A percentile compares a stretch with the other conserved stretches of the same genome.
These are phyloP conservation scores for Polytolypa hystricis DNA, from an alignment of 2,329 filamentous ascomycete genomes.

Conservation along the genomic window DNA sequence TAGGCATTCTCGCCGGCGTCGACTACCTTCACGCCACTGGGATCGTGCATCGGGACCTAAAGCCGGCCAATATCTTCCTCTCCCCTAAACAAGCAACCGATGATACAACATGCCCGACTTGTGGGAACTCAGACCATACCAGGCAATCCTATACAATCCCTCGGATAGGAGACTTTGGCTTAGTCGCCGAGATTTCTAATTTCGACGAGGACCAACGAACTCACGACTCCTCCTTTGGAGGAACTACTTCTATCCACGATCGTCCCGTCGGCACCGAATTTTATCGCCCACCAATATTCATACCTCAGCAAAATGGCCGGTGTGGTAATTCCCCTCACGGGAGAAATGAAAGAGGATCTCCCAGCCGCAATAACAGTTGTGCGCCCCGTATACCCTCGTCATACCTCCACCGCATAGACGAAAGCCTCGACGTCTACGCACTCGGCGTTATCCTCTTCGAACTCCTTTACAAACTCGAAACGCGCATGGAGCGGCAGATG, in stretches of 20 bases:
- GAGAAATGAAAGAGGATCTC: conserved; percentile 1
- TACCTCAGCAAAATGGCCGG: too few relatives aligned
- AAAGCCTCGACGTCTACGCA: conserved; percentile 51
- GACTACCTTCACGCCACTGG: conserved; percentile 52
- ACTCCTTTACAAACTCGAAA: conserved; percentile 45
- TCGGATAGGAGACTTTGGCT: conserved; percentile 57
- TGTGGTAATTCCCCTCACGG: neutral
- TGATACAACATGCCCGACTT: conserved; percentile 37
- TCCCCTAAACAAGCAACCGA: conserved; percentile 40
- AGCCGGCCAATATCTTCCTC: conserved; percentile 58
- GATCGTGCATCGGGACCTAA: conserved; percentile 56
- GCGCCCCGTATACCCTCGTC: neutral
- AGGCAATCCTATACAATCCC: conserved; percentile 38
- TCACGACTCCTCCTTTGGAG: conserved; percentile 13
- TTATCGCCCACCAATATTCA: conserved; percentile 42
- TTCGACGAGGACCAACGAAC: conserved; percentile 19
- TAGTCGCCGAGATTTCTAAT: conserved; percentile 46
- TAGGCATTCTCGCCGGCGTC: conserved; percentile 50
- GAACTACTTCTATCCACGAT: conserved; percentile 3
- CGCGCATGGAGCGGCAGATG: conserved; percentile 37
- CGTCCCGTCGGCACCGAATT: conserved; percentile 51
- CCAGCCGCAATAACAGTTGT: conserved; percentile 7
- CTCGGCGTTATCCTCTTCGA: conserved; percentile 54
- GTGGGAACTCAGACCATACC: conserved; percentile 19
- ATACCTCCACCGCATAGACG: conserved; percentile 20